A percentile compares a stretch with the other conserved stretches of the same genome.
These are phyloP conservation scores for Calendula officinalis DNA, from an alignment of 129 eudicot genomes.

Conservation along the genomic window DNA sequence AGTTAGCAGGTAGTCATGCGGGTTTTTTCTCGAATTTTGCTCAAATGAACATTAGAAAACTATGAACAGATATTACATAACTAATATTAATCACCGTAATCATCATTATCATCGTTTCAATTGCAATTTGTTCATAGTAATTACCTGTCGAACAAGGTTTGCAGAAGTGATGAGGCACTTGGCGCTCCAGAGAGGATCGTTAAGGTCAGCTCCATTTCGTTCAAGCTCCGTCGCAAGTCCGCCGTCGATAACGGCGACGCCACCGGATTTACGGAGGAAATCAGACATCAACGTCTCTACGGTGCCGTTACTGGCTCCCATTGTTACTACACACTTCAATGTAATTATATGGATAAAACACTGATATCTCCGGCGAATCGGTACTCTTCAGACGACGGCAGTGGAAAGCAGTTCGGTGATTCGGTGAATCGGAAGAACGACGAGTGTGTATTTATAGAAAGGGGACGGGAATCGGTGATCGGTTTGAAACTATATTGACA, in stretches of 20 bases:
- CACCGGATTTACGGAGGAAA: conserved; percentile 34
- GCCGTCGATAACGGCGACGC: conserved; percentile 66
- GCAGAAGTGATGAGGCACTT: conserved; percentile 83
- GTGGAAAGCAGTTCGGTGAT: conserved; percentile 7
- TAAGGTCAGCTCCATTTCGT: conserved; percentile 60
- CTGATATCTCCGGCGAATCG: conserved; percentile 20
- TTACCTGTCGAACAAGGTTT: conserved; percentile 76
- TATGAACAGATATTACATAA: not conserved
- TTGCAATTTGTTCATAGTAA: not conserved
- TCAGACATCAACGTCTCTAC: conserved; percentile 46
- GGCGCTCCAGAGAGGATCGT: conserved; percentile 65
- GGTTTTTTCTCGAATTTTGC: not conserved
- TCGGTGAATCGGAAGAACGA: conserved; percentile 3
- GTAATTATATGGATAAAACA: not conserved
- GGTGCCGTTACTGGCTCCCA: conserved; percentile 34
- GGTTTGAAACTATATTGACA: too few relatives aligned
- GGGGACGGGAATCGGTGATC: not conserved
- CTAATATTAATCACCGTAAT: not conserved
- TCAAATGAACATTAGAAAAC: not conserved
- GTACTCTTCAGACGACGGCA: not conserved
- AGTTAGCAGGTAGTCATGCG: not conserved
- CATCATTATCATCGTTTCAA: conserved; percentile 5
- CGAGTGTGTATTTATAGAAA: conserved; percentile 22
- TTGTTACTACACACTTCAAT: conserved; percentile 2
- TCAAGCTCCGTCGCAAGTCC: conserved; percentile 98